Evolutionary conservation across 805 yeast species (phyloP).

Genomic region (Sugiyamaella mastotermitis): DNA sequence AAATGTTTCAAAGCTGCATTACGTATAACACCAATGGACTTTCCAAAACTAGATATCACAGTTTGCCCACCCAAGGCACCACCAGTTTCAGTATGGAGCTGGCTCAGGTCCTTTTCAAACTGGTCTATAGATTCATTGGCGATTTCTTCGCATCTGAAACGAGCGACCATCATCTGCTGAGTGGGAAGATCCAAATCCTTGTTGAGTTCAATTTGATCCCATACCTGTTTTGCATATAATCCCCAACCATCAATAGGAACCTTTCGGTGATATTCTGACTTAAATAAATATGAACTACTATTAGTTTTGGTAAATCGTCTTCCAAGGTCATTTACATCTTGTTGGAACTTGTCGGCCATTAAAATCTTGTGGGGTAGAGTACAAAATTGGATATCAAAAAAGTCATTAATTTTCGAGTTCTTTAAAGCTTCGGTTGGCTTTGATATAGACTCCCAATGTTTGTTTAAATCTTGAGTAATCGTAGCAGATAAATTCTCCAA

Average conservation of each 20-base stretch:
- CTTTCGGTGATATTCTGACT: conserved; percentile 67
- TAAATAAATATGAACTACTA: conserved; percentile 42
- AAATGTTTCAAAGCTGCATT: conserved; percentile 44
- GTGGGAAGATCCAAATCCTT: conserved; percentile 95
- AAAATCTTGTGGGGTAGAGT: conserved; percentile 81
- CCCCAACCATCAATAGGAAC: conserved; percentile 97
- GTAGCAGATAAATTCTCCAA: conserved; percentile 63
- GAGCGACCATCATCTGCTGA: conserved; percentile 90
- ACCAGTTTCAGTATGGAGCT: conserved; percentile 25
- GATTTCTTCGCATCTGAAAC: conserved; percentile 91
- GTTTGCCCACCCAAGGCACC: conserved; percentile 17
- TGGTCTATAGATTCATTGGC: conserved; percentile 45
- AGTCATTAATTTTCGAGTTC: conserved; percentile 56
- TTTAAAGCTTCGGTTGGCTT: conserved; percentile 60
- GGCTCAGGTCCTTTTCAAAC: conserved; percentile 34
- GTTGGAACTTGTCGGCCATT: conserved; percentile 63
- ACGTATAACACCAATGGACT: conserved; percentile 39
- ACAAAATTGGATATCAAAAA: conserved; percentile 77
- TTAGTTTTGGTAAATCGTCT: conserved; percentile 43
- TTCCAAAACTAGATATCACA: conserved; percentile 34
- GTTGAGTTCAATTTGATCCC: conserved; percentile 91
- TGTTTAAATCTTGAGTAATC: conserved; percentile 60
- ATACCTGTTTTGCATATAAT: conserved; percentile 79
- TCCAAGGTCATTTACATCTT: conserved; percentile 58
- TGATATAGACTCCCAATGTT: conserved; percentile 70